Evolutionary conservation across 257 asterid species (phyloP).

Genomic region (Misopates orontium): DNA sequence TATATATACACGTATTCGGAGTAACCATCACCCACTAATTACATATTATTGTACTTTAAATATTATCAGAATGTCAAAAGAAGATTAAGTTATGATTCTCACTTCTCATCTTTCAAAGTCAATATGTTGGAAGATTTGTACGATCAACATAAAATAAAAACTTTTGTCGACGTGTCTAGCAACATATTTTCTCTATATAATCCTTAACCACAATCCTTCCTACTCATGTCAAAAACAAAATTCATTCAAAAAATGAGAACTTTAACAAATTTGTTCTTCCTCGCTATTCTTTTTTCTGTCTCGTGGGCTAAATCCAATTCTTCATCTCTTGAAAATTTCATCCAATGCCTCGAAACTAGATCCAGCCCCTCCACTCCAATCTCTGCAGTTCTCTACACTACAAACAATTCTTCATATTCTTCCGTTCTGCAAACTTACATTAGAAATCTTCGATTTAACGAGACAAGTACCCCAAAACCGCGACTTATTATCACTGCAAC

Average conservation of each 20-base stretch:
- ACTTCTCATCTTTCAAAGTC: conserved; percentile 26
- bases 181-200: conserved; percentile 29
- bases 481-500: conserved; percentile 46
- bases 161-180: background rate
- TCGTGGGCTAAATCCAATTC: conserved; percentile 27
- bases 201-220: conserved; percentile 10
- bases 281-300: conserved; percentile 25
- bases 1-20: background rate
- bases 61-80: conserved; percentile 25
- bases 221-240: background rate
- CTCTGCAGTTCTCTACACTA: conserved; percentile 45
- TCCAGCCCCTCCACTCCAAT: conserved; percentile 42
- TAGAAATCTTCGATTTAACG: conserved; percentile 57
- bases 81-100: conserved; percentile 7
- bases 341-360: conserved; percentile 37
- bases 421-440: conserved; percentile 48
- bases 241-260: conserved; percentile 32
- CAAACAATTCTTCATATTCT: conserved; percentile 46
- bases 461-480: conserved; percentile 54
- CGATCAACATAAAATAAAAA: background rate
- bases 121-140: conserved; percentile 27
- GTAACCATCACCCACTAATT: background rate
- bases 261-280: conserved; percentile 19
- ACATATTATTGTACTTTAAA: background rate
- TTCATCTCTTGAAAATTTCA: conserved; percentile 29